phyloP scores from a whole-genome alignment of 495 filamentous ascomycete species.

The Lasiosphaeria ovina region DNA sequence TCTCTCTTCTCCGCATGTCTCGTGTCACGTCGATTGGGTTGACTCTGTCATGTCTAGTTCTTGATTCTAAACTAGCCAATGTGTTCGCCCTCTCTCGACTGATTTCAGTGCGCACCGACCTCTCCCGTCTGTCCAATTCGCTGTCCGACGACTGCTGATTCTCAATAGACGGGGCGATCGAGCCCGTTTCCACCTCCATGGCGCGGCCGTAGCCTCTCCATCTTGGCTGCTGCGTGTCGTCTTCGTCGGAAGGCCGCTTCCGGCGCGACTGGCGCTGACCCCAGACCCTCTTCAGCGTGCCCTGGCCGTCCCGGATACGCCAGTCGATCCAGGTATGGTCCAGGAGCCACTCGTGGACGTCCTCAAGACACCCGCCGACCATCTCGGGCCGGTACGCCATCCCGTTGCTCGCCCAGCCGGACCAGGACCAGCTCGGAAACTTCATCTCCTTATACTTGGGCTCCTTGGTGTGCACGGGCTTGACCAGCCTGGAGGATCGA shows the following conservation, averaged over 20 bases:
- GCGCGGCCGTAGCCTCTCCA: too few relatives aligned
- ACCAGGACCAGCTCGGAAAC: slow-evolving; percentile 40
- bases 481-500: not conserved
- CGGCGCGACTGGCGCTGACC: slow-evolving; percentile 2
- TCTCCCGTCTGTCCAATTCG: too few relatives aligned
- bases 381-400: slow-evolving; percentile 24
- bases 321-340: slow-evolving; percentile 40
- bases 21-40: too few relatives aligned
- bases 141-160: too few relatives aligned
- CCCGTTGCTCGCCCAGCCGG: slow-evolving; percentile 31
- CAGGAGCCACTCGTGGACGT: slow-evolving; percentile 34
- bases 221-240: slow-evolving; percentile 6
- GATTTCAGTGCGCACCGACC: too few relatives aligned
- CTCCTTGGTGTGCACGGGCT: not conserved
- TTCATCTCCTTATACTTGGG: slow-evolving; percentile 3
- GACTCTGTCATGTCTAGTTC: too few relatives aligned
- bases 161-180: too few relatives aligned
- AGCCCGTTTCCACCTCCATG: too few relatives aligned
- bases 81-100: too few relatives aligned
- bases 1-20: too few relatives aligned
- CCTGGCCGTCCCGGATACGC: slow-evolving; percentile 34
- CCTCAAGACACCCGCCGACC: slow-evolving; percentile 23
- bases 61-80: too few relatives aligned
- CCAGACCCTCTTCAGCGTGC: slow-evolving; percentile 30
- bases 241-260: slow-evolving; percentile 10